Evolutionary conservation across 2,329 filamentous ascomycete species (phyloP).

Genomic region (Coccinonectria pachysandricola): DNA sequence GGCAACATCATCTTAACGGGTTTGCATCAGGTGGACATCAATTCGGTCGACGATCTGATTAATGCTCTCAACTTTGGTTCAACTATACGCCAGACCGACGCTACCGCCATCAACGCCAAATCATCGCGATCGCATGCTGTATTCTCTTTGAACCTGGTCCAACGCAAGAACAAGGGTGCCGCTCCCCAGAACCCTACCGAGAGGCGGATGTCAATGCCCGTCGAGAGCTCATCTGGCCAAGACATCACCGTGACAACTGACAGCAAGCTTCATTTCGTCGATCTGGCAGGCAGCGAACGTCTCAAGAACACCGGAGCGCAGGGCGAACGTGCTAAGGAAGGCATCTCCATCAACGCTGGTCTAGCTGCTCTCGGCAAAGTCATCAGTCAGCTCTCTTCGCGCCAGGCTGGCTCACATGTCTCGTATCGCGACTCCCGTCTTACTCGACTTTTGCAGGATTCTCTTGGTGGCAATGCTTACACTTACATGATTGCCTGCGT

Average conservation of each 20-base stretch:
- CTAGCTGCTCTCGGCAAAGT: slow-evolving; percentile 93
- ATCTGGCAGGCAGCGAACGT: slow-evolving; percentile 91
- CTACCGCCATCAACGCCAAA: slow-evolving; percentile 93
- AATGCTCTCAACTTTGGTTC: slow-evolving; percentile 87
- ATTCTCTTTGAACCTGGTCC: slow-evolving; percentile 87
- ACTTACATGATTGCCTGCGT: slow-evolving; percentile 99
- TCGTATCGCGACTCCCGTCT: slow-evolving; percentile 98
- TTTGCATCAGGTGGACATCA: slow-evolving; percentile 76
- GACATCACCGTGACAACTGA: slow-evolving; percentile 73
- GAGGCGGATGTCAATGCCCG: slow-evolving; percentile 77
- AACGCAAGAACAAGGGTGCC: slow-evolving; percentile 56
- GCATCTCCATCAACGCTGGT: slow-evolving; percentile 96
- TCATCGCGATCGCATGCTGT: slow-evolving; percentile 96
- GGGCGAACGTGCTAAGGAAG: slow-evolving; percentile 87
- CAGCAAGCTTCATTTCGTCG: slow-evolving; percentile 97
- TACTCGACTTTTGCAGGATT: slow-evolving; percentile 90
- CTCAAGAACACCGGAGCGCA: slow-evolving; percentile 96
- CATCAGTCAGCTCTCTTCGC: slow-evolving; percentile 92
- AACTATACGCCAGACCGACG: slow-evolving; percentile 88
- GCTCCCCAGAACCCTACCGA: slow-evolving; percentile 49
- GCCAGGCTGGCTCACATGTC: slow-evolving; percentile 77
- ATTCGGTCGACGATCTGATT: slow-evolving; percentile 84
- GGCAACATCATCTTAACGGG: slow-evolving; percentile 92
- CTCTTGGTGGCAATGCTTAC: slow-evolving; percentile 89
- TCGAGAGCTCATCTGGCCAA: slow-evolving; percentile 62